Conservation (phyloP, 352 stramenopile species). For the Globisporangium cystogenes region DNA sequence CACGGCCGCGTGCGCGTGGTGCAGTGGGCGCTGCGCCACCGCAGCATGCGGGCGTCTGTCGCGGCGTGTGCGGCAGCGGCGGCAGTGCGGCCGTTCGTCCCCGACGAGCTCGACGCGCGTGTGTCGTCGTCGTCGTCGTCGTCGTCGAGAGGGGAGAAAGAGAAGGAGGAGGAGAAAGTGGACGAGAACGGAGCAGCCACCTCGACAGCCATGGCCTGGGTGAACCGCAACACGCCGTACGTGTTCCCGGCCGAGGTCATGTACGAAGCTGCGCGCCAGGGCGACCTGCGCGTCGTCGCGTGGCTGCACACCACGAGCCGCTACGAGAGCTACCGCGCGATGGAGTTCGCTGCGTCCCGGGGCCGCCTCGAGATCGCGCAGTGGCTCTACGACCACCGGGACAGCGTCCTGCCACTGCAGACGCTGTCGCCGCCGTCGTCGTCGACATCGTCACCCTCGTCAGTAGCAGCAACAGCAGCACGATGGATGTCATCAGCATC, state of each 20-base stretch:
- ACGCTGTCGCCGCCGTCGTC: too few relatives aligned
- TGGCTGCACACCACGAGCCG: conserved; percentile 27
- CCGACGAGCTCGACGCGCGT: neutral
- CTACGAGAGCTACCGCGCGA: conserved; percentile 32
- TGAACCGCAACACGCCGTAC: conserved; percentile 25
- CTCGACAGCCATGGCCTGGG: conserved; percentile 18
- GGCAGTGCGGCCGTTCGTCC: conserved; percentile 7
- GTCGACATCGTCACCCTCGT: neutral
- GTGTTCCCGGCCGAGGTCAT: conserved; percentile 29
- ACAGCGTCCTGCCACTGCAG: neutral
- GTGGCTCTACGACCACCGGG: conserved; percentile 25
- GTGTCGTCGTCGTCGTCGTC: too few relatives aligned
- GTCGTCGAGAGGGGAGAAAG: too few relatives aligned
- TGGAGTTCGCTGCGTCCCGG: conserved; percentile 29
- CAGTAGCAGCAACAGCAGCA: conserved; percentile 5
- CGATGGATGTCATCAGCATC: too few relatives aligned
- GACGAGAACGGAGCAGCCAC: too few relatives aligned
- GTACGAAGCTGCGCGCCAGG: conserved; percentile 31
- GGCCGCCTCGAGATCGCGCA: conserved; percentile 28
- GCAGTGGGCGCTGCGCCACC: conserved; percentile 27
- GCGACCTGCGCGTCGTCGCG: conserved; percentile 25
- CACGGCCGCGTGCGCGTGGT: conserved; percentile 22
- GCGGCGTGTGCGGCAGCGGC: neutral
- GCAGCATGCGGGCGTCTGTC: neutral
- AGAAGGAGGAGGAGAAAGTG: too few relatives aligned